A percentile compares a stretch with the other conserved stretches of the same genome.
Conservation (phyloP, 352 stramenopile genomes). For the Chrysophaeum taylorii region DNA sequence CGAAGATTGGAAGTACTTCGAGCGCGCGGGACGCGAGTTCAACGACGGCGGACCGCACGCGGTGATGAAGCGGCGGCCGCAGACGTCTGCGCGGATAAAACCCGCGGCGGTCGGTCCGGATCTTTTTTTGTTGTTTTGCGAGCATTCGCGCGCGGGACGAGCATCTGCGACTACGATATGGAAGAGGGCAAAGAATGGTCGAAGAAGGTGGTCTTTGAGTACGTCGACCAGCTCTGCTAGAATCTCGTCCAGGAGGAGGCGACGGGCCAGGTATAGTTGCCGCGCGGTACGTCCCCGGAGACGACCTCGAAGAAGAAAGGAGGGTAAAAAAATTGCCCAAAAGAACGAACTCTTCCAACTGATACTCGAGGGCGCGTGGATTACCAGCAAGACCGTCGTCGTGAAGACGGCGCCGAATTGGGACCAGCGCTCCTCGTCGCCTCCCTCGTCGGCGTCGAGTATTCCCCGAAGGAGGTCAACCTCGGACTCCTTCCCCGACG, state of each 20-base stretch:
- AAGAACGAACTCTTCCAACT: background rate
- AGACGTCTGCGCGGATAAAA: background rate
- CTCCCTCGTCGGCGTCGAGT: background rate
- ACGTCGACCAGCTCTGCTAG: background rate
- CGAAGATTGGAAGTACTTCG: background rate
- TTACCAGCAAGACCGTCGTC: background rate
- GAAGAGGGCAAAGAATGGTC: background rate
- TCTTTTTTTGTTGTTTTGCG: background rate
- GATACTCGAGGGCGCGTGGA: background rate
- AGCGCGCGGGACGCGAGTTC: background rate
- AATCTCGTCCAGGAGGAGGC: background rate
- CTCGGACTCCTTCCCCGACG: too few relatives aligned
- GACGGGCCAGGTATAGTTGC: background rate
- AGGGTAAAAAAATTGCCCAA: background rate
- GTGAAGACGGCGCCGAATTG: background rate
- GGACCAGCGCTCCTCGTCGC: background rate
- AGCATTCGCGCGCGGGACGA: background rate
- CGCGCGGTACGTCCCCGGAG: background rate
- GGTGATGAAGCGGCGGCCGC: background rate
- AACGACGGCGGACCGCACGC: background rate
- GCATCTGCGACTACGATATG: background rate
- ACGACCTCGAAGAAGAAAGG: background rate
- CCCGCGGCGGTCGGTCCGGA: too few relatives aligned
- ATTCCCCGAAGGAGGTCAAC: background rate
- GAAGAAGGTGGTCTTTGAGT: background rate